These are phyloP conservation scores for Cladophialophora bantiana DNA, from an alignment of 2,329 filamentous ascomycete species.

Conservation along the genomic window DNA sequence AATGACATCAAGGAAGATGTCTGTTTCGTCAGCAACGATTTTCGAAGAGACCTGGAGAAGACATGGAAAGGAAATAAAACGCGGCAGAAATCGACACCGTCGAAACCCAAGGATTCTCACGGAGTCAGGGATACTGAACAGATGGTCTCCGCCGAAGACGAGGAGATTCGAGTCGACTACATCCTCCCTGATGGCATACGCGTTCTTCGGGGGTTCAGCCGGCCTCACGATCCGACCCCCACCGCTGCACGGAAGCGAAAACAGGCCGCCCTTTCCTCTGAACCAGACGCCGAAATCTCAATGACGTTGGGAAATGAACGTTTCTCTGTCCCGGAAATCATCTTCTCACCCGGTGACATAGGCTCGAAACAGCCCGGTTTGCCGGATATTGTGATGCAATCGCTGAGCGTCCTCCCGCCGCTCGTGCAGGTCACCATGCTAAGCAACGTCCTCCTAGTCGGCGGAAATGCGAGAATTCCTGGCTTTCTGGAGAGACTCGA, in stretches of 20 bases:
- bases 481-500: conserved; percentile 82
- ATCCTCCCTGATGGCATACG: conserved; percentile 81
- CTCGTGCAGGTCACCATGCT: conserved; percentile 83
- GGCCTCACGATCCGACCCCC: conserved; percentile 75
- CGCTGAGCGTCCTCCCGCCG: conserved; percentile 75
- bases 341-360: conserved; percentile 86
- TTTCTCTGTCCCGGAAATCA: conserved; percentile 85
- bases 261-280: conserved; percentile 55
- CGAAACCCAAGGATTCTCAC: conserved; percentile 52
- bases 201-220: conserved; percentile 70
- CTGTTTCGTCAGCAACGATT: conserved; percentile 82
- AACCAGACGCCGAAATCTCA: conserved; percentile 72
- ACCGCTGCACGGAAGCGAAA: conserved; percentile 61
- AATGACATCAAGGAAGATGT: conserved; percentile 94
- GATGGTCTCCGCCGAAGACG: conserved; percentile 39
- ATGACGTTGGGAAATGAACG: conserved; percentile 90
- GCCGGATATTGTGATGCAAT: conserved; percentile 81
- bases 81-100: conserved; percentile 22
- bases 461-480: conserved; percentile 79
- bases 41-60: conserved; percentile 76
- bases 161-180: conserved; percentile 80
- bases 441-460: conserved; percentile 86
- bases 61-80: conserved; percentile 78
- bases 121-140: conserved; percentile 54
- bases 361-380: conserved; percentile 84